These are phyloP conservation scores for Gracilaria gracilis DNA, from an alignment of 23 red algal species.

Conservation along the genomic window DNA sequence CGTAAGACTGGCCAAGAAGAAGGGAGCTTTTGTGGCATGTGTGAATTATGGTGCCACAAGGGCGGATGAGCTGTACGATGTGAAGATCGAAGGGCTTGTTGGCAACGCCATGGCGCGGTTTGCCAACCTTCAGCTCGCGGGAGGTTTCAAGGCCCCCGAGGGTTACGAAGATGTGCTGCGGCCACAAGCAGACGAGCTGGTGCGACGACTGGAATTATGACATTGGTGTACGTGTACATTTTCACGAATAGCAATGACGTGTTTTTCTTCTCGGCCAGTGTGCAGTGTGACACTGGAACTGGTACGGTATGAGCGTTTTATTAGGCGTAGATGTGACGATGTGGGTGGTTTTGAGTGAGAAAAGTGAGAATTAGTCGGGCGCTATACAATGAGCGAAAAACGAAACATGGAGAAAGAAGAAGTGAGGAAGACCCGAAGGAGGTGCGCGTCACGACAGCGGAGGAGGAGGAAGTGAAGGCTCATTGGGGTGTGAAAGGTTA, in stretches of 20 bases:
- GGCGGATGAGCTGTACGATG: slow-evolving; percentile 69
- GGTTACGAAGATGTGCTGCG: slow-evolving; percentile 21
- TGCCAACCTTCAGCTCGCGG: slow-evolving; percentile 16
- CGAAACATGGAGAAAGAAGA: neutral
- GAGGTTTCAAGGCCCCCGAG: slow-evolving; percentile 8
- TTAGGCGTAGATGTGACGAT: neutral
- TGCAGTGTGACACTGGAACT: neutral
- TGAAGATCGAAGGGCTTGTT: slow-evolving; percentile 71
- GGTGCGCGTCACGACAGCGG: neutral
- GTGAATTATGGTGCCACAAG: slow-evolving; percentile 77
- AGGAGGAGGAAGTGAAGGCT: neutral
- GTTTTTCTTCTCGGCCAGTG: neutral
- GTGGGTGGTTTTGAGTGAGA: neutral
- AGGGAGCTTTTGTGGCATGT: slow-evolving; percentile 52
- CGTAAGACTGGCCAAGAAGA: slow-evolving; percentile 45
- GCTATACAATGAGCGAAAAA: slow-evolving; percentile 2
- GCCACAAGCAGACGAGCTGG: slow-evolving; percentile 17
- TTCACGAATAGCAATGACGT: slow-evolving; percentile 13
- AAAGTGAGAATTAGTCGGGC: neutral
- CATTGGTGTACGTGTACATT: neutral
- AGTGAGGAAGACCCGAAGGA: neutral
- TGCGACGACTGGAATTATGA: slow-evolving; percentile 22
- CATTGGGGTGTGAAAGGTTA: neutral
- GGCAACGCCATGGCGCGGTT: slow-evolving; percentile 65
- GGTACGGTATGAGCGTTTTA: neutral